Conservation (phyloP, 2,329 filamentous ascomycete species). For the Ophiostoma perfectum region DNA sequence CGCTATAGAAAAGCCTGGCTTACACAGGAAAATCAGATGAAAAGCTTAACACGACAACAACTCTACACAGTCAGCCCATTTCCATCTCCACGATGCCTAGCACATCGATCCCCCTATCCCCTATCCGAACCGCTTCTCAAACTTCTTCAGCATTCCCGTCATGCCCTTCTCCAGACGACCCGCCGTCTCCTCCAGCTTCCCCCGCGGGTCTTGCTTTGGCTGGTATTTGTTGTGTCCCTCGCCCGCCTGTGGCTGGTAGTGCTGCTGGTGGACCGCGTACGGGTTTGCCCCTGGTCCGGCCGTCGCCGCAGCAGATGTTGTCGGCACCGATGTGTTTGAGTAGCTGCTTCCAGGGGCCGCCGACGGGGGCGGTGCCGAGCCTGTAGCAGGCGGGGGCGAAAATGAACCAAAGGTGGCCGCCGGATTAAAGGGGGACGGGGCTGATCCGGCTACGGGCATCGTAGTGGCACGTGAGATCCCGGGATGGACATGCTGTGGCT, state of each 20-base stretch:
- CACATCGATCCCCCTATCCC: too few relatives aligned
- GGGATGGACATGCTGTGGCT: slow-evolving; percentile 31
- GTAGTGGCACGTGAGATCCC: slow-evolving; percentile 47
- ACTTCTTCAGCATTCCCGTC: slow-evolving; percentile 66
- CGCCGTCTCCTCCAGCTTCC: slow-evolving; percentile 59
- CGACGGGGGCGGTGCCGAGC: slow-evolving; percentile 34
- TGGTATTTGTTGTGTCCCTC: slow-evolving; percentile 46
- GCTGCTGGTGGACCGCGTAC: slow-evolving; percentile 56
- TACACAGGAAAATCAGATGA: too few relatives aligned
- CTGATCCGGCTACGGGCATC: slow-evolving; percentile 41
- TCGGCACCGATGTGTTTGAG: slow-evolving; percentile 29
- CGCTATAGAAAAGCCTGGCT: too few relatives aligned
- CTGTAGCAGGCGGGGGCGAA: slow-evolving; percentile 42
- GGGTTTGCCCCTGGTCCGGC: slow-evolving; percentile 28
- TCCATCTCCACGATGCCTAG: too few relatives aligned
- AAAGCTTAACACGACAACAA: too few relatives aligned
- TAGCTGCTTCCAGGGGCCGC: not conserved
- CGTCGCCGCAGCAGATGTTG: slow-evolving; percentile 22
- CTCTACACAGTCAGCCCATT: too few relatives aligned
- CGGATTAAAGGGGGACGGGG: slow-evolving; percentile 26
- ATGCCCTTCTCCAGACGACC: slow-evolving; percentile 65
- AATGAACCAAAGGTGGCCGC: slow-evolving; percentile 29
- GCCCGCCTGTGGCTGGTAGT: slow-evolving; percentile 62
- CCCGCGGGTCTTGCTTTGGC: slow-evolving; percentile 43
- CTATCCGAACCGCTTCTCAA: slow-evolving; percentile 67